Conservation (phyloP, 23 red algal species). For the Gracilaria gracilis region DNA sequence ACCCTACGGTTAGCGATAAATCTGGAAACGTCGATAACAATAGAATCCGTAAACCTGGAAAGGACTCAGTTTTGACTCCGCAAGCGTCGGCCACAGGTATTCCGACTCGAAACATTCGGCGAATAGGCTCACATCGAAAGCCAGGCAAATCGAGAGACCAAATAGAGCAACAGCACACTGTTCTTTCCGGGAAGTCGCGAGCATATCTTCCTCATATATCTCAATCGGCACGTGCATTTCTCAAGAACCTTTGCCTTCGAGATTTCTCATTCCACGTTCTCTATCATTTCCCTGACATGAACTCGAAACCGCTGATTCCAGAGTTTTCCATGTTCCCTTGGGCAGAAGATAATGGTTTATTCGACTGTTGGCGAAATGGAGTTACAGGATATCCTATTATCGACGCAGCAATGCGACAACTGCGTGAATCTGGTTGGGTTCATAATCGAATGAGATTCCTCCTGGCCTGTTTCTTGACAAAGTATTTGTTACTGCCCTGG, state of each 20-base stretch:
- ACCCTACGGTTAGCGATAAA: conserved; percentile 7
- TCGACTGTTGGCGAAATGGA: conserved; percentile 63
- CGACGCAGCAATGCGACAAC: conserved; percentile 96
- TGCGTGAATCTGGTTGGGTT: conserved; percentile 85
- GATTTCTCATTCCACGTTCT: conserved; percentile 93
- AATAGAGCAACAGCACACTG: neutral
- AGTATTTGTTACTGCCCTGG: conserved; percentile 96
- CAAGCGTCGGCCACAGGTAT: neutral
- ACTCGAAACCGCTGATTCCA: conserved; percentile 78
- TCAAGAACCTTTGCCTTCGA: conserved; percentile 92
- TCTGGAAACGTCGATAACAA: neutral
- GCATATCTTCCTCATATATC: conserved; percentile 50
- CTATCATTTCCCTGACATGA: conserved; percentile 84
- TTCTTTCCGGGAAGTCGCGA: neutral
- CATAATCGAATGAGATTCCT: conserved; percentile 94
- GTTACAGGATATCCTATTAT: conserved; percentile 96
- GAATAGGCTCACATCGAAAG: neutral
- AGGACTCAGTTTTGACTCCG: neutral
- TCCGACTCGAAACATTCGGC: neutral
- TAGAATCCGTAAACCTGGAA: conserved; percentile 12
- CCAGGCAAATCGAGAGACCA: neutral
- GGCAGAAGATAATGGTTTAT: conserved; percentile 78
- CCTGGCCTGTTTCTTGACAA: conserved; percentile 89
- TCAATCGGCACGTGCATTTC: conserved; percentile 73
- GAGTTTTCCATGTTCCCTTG: conserved; percentile 89